A percentile compares a stretch with the other conserved stretches of the same genome.
Evolutionary conservation across 305 asterid genomes (phyloP).

Genomic region (Fraxinus xanthoxyloides): DNA sequence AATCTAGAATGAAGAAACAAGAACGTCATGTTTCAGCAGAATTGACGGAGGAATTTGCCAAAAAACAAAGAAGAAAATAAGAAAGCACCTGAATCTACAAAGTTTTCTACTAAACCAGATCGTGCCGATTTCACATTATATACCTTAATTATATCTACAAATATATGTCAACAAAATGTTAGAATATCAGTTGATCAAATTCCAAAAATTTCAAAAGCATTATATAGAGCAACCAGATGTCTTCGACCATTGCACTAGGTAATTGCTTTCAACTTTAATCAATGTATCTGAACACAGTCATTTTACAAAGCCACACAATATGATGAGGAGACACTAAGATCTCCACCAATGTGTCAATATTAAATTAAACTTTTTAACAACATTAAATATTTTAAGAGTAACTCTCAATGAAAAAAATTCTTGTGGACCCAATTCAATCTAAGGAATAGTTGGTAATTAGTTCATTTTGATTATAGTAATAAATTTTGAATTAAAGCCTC

Average conservation of each 20-base stretch:
- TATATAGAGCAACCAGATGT: not conserved
- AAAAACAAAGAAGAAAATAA: not conserved
- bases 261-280: not conserved
- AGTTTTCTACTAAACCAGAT: not conserved
- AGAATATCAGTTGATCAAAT: not conserved
- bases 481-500: not conserved
- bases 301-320: not conserved
- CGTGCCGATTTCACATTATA: not conserved
- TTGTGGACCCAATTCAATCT: not conserved
- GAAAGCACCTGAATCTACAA: not conserved
- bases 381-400: not conserved
- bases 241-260: constrained; percentile 2
- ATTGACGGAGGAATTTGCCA: not conserved
- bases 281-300: not conserved
- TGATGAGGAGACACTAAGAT: not conserved
- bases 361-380: not conserved
- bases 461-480: not conserved
- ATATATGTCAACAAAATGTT: not conserved
- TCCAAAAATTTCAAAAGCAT: not conserved
- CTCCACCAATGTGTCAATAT: not conserved
- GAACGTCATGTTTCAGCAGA: not conserved
- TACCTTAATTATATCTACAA: not conserved
- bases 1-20: not conserved
- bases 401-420: not conserved
- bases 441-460: not conserved